Base-by-base conservation (phyloP, 176 grass and related monocot species). In the Hyparrhenia diplandra region DNA sequence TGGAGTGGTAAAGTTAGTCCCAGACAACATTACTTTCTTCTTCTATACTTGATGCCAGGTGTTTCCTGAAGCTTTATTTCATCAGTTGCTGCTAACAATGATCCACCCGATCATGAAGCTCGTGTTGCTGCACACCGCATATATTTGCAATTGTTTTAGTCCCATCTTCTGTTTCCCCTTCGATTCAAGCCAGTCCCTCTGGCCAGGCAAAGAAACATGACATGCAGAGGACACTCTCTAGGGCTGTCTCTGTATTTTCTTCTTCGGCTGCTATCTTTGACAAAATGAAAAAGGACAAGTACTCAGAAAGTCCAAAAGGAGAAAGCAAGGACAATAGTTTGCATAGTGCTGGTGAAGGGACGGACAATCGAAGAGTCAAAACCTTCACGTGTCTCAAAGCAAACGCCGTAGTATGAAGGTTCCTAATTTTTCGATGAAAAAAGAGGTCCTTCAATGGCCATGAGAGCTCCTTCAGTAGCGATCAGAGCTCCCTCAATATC, bases 201-300 rank as follows among this genome's bases (percentile, higher is more conserved):
- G 79, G 78, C 28, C 84, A 81, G 70, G 43, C 82, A 57, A 91
- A 58, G 71, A 73, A 43, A 84, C 90, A 82, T 84, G 90, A 99
- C 61, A 88, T 99, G 85, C 93, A 90, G 71, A 84, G 96, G 77
- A 99, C 96, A 79, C 96, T 99, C 83, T 99, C 96, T 39, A 91
- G 96, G 81, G 94, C 93, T 46, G 96, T 99, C 64, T 99, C 96
- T 31, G 93, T 99, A 30, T 99, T 99, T 91, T 99, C 96, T 80
- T 99, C 96, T 86, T 99, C 96, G 62, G 93, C 96, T 91, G 96
- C 96, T 82, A 84, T 99, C 54, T 99, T 99, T 88, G 96, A 95
- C 77, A 99, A 99, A 82, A 67, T 99, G 39, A 93, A 78, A 89
- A 88, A 49, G 73, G 96, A 99, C 40, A 95, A 90, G 47, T 35